Base-by-base conservation (phyloP, 805 yeast genomes). In the Kockiozyma suomiensis region DNA sequence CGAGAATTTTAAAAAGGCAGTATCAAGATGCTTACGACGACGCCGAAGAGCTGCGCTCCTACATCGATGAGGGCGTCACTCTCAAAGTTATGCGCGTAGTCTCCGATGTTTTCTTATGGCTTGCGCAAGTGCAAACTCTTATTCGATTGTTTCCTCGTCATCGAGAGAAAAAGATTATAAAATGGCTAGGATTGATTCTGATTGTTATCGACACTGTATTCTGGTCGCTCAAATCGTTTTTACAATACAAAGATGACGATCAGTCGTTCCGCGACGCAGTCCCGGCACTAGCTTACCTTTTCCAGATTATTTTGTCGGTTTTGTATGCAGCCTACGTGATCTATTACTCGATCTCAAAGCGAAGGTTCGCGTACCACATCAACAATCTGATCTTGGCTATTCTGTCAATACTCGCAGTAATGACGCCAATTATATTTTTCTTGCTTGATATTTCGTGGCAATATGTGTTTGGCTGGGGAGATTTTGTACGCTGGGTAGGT, bases 91-190 rank as follows among this genome's bases (percentile, higher is more conserved):
- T 80, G 12, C 70, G 77, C 46, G 70, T 78, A 1, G 40, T 86
- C 3, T 70, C 80, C 8, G 78, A 76, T 58, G 52, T 79, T 0
- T 69, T 83, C n/a, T 74, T 81, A 5, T 79, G 79, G 74, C 62
- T 79, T n/a, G 84, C 85, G 0, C 84, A 84, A 78, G 68, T 81
- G 4, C 86, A 85, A 67, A 76, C 85, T 8, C 72, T 79, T 15
- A 62, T 78, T 28, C 54, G 76, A n/a, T 65, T 74, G 41, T 80
- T 76, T 61, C 73, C 69, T 66, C 50, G 76, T 66, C 67, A 73
- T 61, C 43, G 71, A 66, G 58, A 72, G 68, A 64, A 74, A 73
- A 52, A 69, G 66, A 63, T 59, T 13, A 69, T 75, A n/a, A 68
- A 72, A 15, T 62, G 68, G 12, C 53, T 71, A 1, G 82, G 82